Percentiles rank a stretch among this genome's conserved stretches.
These are phyloP conservation scores for Phylloboletellus chloephorus DNA, from an alignment of 1,284 basidiomycete genomes.

Conservation along the genomic window DNA sequence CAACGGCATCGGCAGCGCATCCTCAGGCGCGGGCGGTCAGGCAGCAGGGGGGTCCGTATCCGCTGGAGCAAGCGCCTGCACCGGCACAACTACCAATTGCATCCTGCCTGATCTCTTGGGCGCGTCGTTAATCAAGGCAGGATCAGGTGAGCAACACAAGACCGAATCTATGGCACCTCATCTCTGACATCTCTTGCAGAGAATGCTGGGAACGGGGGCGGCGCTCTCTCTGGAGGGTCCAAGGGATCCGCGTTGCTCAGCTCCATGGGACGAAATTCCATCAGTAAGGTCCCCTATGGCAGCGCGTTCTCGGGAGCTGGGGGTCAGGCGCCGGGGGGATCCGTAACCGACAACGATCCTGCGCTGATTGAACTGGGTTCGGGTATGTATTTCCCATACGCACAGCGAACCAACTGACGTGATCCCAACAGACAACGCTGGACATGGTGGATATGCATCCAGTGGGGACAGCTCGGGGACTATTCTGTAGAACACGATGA, in stretches of 20 bases:
- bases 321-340: conserved; percentile 10
- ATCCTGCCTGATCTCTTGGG: neutral
- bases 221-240: conserved; percentile 23
- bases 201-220: conserved; percentile 25
- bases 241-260: neutral
- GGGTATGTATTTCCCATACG: conserved; percentile 8
- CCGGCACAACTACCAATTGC: neutral
- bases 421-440: conserved; percentile 12
- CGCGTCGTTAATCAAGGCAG: conserved; percentile 6
- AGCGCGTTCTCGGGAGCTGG: conserved; percentile 8
- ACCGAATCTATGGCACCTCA: neutral
- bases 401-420: neutral
- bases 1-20: conserved; percentile 12
- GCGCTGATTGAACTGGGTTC: conserved; percentile 17
- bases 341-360: conserved; percentile 2
- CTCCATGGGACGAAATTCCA: neutral
- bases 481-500: conserved; percentile 7
- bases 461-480: conserved; percentile 11
- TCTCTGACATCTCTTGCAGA: conserved; percentile 11
- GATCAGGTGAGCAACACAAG: conserved; percentile 17
- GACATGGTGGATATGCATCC: conserved; percentile 12
- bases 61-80: conserved; percentile 8
- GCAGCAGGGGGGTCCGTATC: conserved; percentile 14
- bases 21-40: conserved; percentile 17
- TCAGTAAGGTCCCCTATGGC: conserved; percentile 2